phyloP scores from a whole-genome alignment of 129 eudicot species.

The Daucus carota region DNA sequence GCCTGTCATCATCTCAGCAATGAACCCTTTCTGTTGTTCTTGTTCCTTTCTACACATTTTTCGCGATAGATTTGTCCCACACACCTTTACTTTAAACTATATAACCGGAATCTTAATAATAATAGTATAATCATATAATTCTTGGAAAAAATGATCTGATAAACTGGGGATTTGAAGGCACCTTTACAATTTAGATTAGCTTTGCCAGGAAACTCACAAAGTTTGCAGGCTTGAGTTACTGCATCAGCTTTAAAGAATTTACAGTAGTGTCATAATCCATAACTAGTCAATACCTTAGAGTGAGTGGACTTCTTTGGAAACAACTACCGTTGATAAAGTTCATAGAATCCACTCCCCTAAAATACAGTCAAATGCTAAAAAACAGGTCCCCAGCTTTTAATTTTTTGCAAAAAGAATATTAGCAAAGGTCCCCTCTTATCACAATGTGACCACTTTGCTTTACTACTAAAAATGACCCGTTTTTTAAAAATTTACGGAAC shows the following conservation, averaged over 20 bases:
- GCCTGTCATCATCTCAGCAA: not conserved
- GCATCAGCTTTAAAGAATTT: not conserved
- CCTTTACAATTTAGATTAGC: not conserved
- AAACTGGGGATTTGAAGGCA: not conserved
- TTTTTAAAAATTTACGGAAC: not conserved
- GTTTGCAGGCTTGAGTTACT: constrained; percentile 1
- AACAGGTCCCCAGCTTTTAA: not conserved
- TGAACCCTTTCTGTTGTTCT: constrained; percentile 5
- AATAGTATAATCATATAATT: not conserved
- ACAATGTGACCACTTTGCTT: constrained; percentile 7
- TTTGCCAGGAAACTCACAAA: not conserved
- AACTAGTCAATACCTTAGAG: not conserved
- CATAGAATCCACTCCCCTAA: not conserved
- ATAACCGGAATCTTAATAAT: not conserved
- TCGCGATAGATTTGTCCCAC: not conserved
- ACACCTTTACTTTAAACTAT: not conserved
- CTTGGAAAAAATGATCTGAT: not conserved
- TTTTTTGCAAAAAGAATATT: not conserved
- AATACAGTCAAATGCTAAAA: not conserved
- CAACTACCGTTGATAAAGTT: not conserved
- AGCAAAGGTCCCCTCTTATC: constrained; percentile 9
- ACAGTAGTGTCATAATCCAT: not conserved
- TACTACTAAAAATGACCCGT: not conserved
- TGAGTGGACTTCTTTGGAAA: not conserved
- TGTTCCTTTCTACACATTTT: not conserved